A percentile compares a stretch with the other conserved stretches of the same genome.
Evolutionary conservation across 352 stramenopile genomes (phyloP).

Genomic region (Pythium aquatile): DNA sequence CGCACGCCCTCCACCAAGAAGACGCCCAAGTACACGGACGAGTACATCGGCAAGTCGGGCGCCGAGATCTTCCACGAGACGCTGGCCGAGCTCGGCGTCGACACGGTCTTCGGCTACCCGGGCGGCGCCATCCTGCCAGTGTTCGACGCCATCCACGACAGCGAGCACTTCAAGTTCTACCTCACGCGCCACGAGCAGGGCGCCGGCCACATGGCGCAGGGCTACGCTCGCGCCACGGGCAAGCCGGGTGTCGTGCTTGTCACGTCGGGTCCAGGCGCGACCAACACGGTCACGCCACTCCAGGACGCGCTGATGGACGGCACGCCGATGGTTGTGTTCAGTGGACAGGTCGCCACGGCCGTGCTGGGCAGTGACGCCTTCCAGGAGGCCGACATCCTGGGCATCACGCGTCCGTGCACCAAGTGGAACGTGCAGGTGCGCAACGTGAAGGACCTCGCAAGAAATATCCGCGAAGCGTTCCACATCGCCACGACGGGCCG

Average conservation of each 20-base stretch:
- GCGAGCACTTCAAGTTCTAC: conserved; percentile 78
- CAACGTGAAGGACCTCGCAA: conserved; percentile 92
- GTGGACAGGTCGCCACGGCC: conserved; percentile 91
- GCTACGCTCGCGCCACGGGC: conserved; percentile 77
- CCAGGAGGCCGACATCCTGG: conserved; percentile 86
- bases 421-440: conserved; percentile 98
- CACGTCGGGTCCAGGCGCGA: conserved; percentile 92
- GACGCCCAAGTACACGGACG: conserved; percentile 54
- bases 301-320: conserved; percentile 95
- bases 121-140: conserved; percentile 93
- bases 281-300: conserved; percentile 93
- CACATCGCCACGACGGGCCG: conserved; percentile 93
- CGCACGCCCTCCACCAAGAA: conserved; percentile 11
- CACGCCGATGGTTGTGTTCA: conserved; percentile 93
- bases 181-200: conserved; percentile 82
- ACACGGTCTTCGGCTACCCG: conserved; percentile 93
- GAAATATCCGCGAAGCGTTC: conserved; percentile 95
- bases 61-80: conserved; percentile 95
- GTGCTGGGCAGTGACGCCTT: conserved; percentile 93
- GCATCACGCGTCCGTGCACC: conserved; percentile 89
- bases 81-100: conserved; percentile 87
- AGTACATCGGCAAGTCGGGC: conserved; percentile 90
- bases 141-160: conserved; percentile 94
- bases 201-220: conserved; percentile 85
- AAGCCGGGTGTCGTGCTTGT: conserved; percentile 92